Base-by-base conservation (phyloP, 2,329 filamentous ascomycete genomes). In the Sclerotinia sclerotiorum region DNA sequence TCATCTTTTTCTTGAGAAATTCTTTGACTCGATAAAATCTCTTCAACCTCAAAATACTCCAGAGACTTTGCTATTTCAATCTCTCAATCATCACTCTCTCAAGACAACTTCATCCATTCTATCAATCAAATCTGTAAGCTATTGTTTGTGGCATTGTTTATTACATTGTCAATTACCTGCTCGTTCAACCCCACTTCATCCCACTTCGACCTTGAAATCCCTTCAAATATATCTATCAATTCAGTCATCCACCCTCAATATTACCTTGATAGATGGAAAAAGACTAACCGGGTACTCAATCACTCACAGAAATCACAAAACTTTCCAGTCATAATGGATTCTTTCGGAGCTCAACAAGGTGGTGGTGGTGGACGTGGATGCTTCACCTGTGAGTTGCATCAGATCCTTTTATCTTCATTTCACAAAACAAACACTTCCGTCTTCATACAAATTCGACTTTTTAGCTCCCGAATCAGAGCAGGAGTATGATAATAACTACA, bases 371-470 rank as follows among this genome's bases (percentile, higher is more conserved):
- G 75, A 69, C 81, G 81, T 72, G 80, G 79, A 72, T 84, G 82
- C 79, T 84, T 83, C 79, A 84, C 82, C 76, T 84, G 82, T 84
- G 77, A 80, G 82, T 84, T 73, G 19, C 11, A n/a, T 58, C 27
- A 19, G 19, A 52, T 29, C 39, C 15, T 32, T 72, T 60, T 66
- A 51, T 35, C 68, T 73, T 70, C 65, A 70, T 72, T 69, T 67
- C 69, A 63, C 65, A 55, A 19, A n/a, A 39, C 6, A 24, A 19
- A 42, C 24, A 48, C 29, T 17, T 24, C 17, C 21, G 51, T 60
- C 21, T 4, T 35, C 3, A 24, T 48, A 8, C 21, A 21, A 24
- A 17, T 58, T 10, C 35, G n/a, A 19, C n/a, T 5, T 32, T 46
- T 7, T 19, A n/a, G 3, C 13, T 3, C 19, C 39, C 27, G 27